phyloP scores from a whole-genome alignment of 2,329 filamentous ascomycete genomes.

The Stachybotrys elegans region DNA sequence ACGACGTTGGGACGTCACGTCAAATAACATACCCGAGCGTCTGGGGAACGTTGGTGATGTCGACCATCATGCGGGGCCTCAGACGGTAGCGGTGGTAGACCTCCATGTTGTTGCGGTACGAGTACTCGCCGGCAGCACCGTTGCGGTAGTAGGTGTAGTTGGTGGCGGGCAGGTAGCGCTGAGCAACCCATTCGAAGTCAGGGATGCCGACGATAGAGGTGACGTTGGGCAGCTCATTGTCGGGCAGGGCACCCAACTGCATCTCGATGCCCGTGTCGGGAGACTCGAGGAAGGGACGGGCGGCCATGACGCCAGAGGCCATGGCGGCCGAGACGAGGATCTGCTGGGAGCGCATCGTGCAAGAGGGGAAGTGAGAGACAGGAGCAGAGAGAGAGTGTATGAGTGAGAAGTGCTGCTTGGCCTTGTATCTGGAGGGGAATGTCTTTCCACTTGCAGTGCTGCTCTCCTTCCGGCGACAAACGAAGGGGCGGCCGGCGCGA shows the following conservation, averaged over 20 bases:
- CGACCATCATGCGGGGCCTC: conserved; percentile 43
- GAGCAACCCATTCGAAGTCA: conserved; percentile 50
- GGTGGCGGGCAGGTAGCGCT: conserved; percentile 37
- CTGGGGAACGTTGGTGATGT: conserved; percentile 38
- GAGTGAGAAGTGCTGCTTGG: too few species aligned
- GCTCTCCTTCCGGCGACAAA: too few species aligned
- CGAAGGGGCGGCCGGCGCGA: too few species aligned
- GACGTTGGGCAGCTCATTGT: conserved; percentile 35
- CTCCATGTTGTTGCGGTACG: conserved; percentile 53
- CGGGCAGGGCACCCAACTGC: conserved; percentile 26
- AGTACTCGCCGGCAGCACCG: conserved; percentile 50
- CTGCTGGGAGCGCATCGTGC: conserved; percentile 17
- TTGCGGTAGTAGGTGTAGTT: conserved; percentile 55
- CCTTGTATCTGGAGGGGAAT: too few species aligned
- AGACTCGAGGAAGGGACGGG: conserved; percentile 38
- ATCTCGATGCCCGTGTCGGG: conserved; percentile 41
- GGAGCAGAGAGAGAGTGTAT: too few species aligned
- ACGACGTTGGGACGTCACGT: too few species aligned
- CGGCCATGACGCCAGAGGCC: conserved; percentile 31
- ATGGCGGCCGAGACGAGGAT: conserved; percentile 19
- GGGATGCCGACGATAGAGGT: conserved; percentile 41
- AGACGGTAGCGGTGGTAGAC: conserved; percentile 43
- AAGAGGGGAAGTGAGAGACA: not conserved
- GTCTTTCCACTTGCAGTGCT: too few species aligned
- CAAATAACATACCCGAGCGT: conserved; percentile 29